Percentiles rank a stretch among this genome's conserved stretches.
phyloP scores from a whole-genome alignment of 2,329 filamentous ascomycete species.

The Exophiala viscosa region DNA sequence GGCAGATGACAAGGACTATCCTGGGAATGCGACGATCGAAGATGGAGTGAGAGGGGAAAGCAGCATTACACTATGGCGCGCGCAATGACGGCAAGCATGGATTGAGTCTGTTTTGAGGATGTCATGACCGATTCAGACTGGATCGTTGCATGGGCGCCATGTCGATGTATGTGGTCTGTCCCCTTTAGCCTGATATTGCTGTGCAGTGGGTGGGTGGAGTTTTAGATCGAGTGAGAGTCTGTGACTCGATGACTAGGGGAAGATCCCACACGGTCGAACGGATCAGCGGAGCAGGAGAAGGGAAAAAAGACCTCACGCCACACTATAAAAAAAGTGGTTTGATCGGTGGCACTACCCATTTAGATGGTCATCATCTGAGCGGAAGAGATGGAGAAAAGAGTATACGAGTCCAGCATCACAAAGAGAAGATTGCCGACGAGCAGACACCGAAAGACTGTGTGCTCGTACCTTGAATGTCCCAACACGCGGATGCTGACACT shows the following conservation, averaged over 20 bases:
- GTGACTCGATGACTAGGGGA: constrained; percentile 7
- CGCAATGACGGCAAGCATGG: constrained; percentile 2
- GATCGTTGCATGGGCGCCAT: neutral
- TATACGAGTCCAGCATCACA: no score
- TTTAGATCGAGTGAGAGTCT: neutral
- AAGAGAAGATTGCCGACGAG: no score
- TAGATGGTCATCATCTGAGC: neutral
- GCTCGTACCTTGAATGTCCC: no score
- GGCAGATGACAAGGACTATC: constrained; percentile 7
- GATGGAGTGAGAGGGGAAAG: neutral
- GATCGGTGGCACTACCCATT: neutral
- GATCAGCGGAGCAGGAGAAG: constrained; percentile 3
- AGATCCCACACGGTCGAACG: constrained; percentile 3
- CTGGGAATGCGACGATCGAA: neutral
- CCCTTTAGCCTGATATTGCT: neutral
- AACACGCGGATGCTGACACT: no score
- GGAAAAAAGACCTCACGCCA: neutral
- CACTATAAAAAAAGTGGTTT: neutral
- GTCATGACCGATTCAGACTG: neutral
- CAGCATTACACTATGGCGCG: neutral
- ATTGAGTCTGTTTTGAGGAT: neutral
- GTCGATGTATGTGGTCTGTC: neutral
- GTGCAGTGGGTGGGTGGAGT: neutral
- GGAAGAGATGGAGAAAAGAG: no score
- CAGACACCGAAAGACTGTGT: no score